Base-by-base conservation (phyloP, 2,329 filamentous ascomycete genomes). In the Aspergillus hortae region DNA sequence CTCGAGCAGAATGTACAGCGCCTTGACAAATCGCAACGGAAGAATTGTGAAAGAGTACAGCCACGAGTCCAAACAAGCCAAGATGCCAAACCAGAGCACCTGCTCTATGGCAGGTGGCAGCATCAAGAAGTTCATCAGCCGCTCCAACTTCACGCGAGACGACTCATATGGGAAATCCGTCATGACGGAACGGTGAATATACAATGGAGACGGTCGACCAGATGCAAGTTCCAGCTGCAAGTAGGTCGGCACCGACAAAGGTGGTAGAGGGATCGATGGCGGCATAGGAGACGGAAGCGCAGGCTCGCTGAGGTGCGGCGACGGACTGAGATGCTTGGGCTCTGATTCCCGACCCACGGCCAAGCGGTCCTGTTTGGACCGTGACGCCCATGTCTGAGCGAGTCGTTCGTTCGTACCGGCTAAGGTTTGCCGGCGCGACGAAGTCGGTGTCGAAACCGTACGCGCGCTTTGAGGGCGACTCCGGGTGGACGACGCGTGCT, bases 1-100 rank as follows among this genome's bases (percentile, higher is more conserved):
- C 54, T 83, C 81, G 9, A 84, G 69, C 23, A 99, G 74, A 2
- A 97, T 85, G 17, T 83, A 84, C 0, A 92, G 63, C 1, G 94
- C 92, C 53, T 92, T 88, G 49, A 88, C 70, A 62, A 99, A 97
- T 2, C 94, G 83, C 53, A 99, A 80, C 0, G 94, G 94, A 0
- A 99, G 77, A 42, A 99, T 96, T 0, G 94, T 99, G 62, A 99
- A 95, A 0, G 90, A 95, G 73, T 96, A 94, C 1, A 99, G 81
- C 91, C 92, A 99, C 1, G 92, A 89, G 68, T 99, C 94, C 5
- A 99, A 78, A 71, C 94, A 99, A 6, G 92, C 92, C 32, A 97
- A 73, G 0, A 89, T 86, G 6, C 94, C 94, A 72, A 99, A 97
- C 54, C 86, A 84, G 5, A 99, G 80, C 0, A 92, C 87, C 43